Evolutionary conservation across 1,284 basidiomycete species (phyloP), one percentile per base, ranked within the genome.

Genomic region (Trichosporon ovoides): DNA sequence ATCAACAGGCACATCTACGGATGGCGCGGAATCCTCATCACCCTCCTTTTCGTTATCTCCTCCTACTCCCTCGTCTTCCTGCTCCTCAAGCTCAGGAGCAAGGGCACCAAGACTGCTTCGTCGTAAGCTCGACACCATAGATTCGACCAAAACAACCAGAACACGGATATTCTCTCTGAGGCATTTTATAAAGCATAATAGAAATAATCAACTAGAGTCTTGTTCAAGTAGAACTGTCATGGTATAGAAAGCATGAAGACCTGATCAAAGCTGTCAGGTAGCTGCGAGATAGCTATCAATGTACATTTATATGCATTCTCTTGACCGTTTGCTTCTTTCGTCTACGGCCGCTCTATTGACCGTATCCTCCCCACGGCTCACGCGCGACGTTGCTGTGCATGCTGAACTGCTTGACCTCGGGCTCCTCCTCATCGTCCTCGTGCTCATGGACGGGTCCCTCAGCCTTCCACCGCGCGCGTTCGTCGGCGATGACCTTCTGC

Each of bases 1-100:
- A 60, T 74, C 22, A 43, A 38, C 7, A 43, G 64, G 24, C 58
- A 69, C 57, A 48, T 66, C 10, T 60, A 67, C 53, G 69, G 69
- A 10, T 74, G 69, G 70, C 54, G 68, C 38, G 69, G 72, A 50
- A 73, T 74, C 51, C 63, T 66, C 48, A 62, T 74, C 56, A 73
- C 72, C 1, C 50, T 65, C 18, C 63, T 69, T n/a, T 65, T 67
- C 62, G 33, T 57, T 31, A 11, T 69, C 19, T 56, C 65, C 11
- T 66, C 64, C 3, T 73, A 73, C 51, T 63, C 55, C 7, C 49
- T 68, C 14, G 69, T 71, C 22, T 71, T 69, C 63, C 38, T 71
- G 12, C 65, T 71, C 11, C 53, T 71, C 36, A 71, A 71, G 62
- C 63, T 71, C 20, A 56, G 69, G 51, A 67, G 65, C 55, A 71